These are phyloP conservation scores for Magnaporthiopsis rhizophila DNA, from an alignment of 2,329 filamentous ascomycete genomes.

Conservation along the genomic window DNA sequence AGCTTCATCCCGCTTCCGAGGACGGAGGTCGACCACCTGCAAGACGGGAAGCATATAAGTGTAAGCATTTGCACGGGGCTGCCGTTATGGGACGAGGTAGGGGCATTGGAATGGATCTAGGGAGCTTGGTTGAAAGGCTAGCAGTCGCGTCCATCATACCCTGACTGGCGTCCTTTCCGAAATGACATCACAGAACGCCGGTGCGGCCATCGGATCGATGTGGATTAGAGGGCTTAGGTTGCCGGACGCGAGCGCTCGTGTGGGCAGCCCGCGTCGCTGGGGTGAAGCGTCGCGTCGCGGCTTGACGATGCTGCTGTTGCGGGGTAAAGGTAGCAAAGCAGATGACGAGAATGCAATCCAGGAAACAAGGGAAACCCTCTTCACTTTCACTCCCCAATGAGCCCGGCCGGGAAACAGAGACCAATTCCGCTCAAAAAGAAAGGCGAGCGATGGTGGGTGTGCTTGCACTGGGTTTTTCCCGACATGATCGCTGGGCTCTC, in stretches of 20 bases:
- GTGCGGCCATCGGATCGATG: neutral
- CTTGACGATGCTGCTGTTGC: neutral
- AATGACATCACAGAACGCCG: neutral
- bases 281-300: neutral
- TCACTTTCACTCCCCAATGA: neutral
- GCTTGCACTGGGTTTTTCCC: neutral
- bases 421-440: neutral
- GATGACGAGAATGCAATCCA: neutral
- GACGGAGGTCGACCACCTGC: conserved; percentile 1
- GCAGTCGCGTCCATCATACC: neutral
- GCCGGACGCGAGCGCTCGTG: neutral
- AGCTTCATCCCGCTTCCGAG: neutral
- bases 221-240: neutral
- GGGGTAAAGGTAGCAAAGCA: neutral
- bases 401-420: neutral
- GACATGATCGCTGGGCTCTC: neutral
- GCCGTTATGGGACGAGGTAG: neutral
- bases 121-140: neutral
- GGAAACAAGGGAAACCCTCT: neutral
- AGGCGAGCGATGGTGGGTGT: neutral
- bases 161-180: neutral
- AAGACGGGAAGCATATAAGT: neutral
- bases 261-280: neutral
- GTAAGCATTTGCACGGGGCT: neutral
- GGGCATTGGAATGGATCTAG: neutral